A percentile compares a stretch with the other conserved stretches of the same genome.
Conservation (phyloP, 2,329 filamentous ascomycete genomes). For the Pseudogymnoascus sp. region DNA sequence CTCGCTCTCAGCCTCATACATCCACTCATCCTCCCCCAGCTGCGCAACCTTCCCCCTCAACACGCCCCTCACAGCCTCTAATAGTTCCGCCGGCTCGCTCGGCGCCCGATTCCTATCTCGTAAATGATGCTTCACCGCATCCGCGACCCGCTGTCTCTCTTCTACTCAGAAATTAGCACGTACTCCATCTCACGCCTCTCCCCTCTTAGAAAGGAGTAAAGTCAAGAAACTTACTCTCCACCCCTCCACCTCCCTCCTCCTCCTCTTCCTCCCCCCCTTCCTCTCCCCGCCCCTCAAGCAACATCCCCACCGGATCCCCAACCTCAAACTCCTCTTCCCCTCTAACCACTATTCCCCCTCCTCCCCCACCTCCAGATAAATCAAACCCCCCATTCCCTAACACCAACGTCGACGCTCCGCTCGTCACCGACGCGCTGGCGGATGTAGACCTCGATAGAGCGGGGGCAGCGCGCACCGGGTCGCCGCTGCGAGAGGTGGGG, state of each 20-base stretch:
- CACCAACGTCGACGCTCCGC: neutral
- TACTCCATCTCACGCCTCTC: constrained; percentile 15
- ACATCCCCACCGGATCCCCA: constrained; percentile 45
- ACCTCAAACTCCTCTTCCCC: constrained; percentile 57
- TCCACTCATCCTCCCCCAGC: constrained; percentile 80
- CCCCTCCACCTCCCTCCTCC: constrained; percentile 42
- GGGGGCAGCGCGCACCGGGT: neutral
- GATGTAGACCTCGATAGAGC: neutral
- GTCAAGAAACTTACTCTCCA: constrained; percentile 27
- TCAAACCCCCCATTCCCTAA: neutral
- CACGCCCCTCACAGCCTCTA: constrained; percentile 61
- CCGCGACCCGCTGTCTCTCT: constrained; percentile 51
- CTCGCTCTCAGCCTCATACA: constrained; percentile 67
- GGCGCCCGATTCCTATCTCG: constrained; percentile 46
- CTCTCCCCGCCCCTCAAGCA: constrained; percentile 42
- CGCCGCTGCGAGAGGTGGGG: neutral
- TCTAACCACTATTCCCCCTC: constrained; percentile 50
- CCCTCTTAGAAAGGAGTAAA: neutral
- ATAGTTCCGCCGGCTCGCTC: constrained; percentile 63
- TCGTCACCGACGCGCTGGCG: neutral
- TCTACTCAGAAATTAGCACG: constrained; percentile 30
- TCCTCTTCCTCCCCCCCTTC: constrained; percentile 47
- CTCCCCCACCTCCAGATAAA: neutral
- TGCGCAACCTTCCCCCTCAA: constrained; percentile 64
- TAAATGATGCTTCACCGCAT: constrained; percentile 54